Evolutionary conservation across 192 early-diverging fungal species (phyloP).

Genomic region (Backusella sp.): DNA sequence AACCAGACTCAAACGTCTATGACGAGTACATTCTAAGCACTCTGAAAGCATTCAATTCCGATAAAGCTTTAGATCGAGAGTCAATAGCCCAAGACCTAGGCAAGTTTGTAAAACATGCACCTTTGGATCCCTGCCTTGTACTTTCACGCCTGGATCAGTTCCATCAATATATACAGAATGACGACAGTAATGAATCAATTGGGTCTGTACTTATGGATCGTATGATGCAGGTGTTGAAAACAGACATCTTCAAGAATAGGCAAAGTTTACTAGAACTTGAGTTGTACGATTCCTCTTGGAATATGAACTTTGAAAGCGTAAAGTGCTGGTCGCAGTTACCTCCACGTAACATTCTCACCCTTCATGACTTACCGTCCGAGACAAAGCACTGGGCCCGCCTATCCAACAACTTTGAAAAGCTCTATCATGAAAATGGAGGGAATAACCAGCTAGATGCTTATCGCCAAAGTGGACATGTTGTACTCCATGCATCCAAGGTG

Average conservation of each 20-base stretch:
- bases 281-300: neutral
- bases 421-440: neutral
- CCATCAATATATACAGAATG: neutral
- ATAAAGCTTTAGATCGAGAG: neutral
- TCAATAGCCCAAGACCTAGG: neutral
- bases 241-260: slow-evolving; percentile 1
- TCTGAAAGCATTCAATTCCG: slow-evolving; percentile 1
- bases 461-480: neutral
- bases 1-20: neutral
- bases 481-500: slow-evolving; percentile 10
- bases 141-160: slow-evolving; percentile 6
- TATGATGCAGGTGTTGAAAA: neutral
- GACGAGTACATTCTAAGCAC: neutral
- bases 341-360: neutral
- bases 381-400: slow-evolving; percentile 19
- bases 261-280: slow-evolving; percentile 13
- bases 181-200: neutral
- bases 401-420: slow-evolving; percentile 7
- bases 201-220: neutral
- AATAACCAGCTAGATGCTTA: neutral
- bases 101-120: slow-evolving; percentile 7
- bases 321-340: neutral
- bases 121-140: slow-evolving; percentile 5
- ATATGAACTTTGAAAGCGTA: neutral
- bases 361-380: neutral